Evolutionary conservation across 305 asterid genomes (phyloP), one percentile per base, ranked within the genome.

Genomic region (Striga hermonthica): DNA sequence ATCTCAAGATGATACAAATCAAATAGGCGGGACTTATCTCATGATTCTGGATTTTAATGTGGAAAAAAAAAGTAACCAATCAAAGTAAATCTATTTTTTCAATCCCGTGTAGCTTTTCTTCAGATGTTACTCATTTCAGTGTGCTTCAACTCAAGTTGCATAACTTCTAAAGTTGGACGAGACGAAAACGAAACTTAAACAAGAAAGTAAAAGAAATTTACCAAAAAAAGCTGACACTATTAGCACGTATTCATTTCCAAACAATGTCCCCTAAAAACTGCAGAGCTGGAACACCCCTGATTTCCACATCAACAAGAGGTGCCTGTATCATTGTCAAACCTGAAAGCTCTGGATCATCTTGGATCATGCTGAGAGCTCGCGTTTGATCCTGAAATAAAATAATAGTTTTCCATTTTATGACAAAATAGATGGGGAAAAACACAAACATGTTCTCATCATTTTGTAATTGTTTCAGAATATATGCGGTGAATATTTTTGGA

Each of bases 201-300:
- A n/a, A 47, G 14, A 11, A 50, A 50, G 0, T 41, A 5, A 50
- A 50, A 13, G 8, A 14, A 50, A 15, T 6, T 50, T 50, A 50
- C 57, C 31, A 22, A 22, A 7, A 3, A 34, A 50, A 12, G 13
- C 55, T 49, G 55, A 12, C 12, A 15, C 57, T 7, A 15, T 8
- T 28, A 43, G 50, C 60, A 8, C 64, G 4, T 53, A 48, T 69
- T 82, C 77, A 93, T 72, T 82, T 80, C 98, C 97, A 90, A 66
- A 93, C 79, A 39, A 70, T 59, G 75, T 90, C 91, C 31, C 97
- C 97, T 70, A 87, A 71, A 77, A 90, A 93, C 77, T 86, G 90
- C 74, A 93, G 96, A 22, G 96, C 98, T 7, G 96, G 90, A 11
- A 88, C 85, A 6, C 97, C 96, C 76, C 95, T 81, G 80, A 93